Evolutionary conservation across 2,329 filamentous ascomycete species (phyloP).

Genomic region (Massarina eburnea): DNA sequence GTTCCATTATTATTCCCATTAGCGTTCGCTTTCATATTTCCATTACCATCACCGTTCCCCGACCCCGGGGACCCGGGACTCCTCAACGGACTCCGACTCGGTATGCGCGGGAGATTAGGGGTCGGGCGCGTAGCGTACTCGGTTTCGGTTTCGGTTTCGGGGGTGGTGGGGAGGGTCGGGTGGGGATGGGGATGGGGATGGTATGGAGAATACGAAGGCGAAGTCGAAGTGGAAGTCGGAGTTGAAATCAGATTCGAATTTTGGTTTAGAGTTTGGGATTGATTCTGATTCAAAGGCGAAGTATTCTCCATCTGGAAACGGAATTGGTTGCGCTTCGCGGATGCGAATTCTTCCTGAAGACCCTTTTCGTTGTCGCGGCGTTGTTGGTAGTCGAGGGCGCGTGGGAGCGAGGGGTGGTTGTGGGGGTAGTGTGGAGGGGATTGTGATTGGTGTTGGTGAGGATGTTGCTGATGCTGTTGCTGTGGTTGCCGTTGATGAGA

Average conservation of each 20-base stretch:
- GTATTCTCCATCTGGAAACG: slow-evolving; percentile 9
- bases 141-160: slow-evolving; percentile 18
- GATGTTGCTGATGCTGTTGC: background rate
- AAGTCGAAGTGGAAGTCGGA: no score
- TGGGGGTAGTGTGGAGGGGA: background rate
- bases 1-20: no score
- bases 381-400: slow-evolving; percentile 23
- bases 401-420: slow-evolving; percentile 5
- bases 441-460: slow-evolving; percentile 2
- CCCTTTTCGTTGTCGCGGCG: slow-evolving; percentile 33
- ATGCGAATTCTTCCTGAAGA: slow-evolving; percentile 27
- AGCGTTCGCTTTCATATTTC: no score
- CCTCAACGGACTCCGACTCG: slow-evolving; percentile 14
- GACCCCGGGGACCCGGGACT: background rate
- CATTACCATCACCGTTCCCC: background rate
- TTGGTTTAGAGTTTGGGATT: no score
- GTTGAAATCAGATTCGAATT: no score
- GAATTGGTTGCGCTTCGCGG: slow-evolving; percentile 7
- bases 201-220: no score
- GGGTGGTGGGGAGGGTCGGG: no score
- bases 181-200: no score
- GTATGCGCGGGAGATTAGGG: slow-evolving; percentile 4
- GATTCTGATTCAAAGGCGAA: no score
- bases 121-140: slow-evolving; percentile 9
- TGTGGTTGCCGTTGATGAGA: slow-evolving; percentile 1